Percentiles rank a stretch among this genome's conserved stretches.
These are phyloP conservation scores for Lodderomyces margitis DNA, from an alignment of 1,139 yeast species.

Conservation along the genomic window DNA sequence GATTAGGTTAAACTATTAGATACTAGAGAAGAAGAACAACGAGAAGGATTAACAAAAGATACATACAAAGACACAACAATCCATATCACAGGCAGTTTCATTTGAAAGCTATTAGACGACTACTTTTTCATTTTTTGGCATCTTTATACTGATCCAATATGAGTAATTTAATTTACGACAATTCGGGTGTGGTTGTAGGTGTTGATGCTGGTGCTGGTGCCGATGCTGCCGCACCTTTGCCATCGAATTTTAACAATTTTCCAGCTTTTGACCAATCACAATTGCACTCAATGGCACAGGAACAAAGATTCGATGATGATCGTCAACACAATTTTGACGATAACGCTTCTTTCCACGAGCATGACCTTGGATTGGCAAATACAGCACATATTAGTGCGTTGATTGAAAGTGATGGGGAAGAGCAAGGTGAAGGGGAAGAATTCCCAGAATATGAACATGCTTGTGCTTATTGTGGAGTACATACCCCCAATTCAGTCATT, in stretches of 20 bases:
- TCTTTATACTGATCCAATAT: not conserved
- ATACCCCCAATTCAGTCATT: conserved; percentile 63
- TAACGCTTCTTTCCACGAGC: not conserved
- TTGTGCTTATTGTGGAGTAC: conserved; percentile 79
- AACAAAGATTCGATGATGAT: conserved; percentile 4
- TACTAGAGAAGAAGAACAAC: conserved; percentile 5
- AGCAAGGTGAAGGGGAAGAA: conserved; percentile 8
- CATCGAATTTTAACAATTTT: not conserved
- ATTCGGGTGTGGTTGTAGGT: not conserved
- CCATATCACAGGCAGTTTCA: too few relatives aligned
- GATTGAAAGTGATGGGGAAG: not conserved
- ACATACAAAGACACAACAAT: not conserved
- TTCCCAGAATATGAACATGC: conserved; percentile 29
- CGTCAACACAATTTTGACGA: conserved; percentile 6
- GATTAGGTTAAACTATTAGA: not conserved
- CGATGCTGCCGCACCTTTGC: not conserved
- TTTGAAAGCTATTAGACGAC: too few relatives aligned
- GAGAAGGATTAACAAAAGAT: not conserved
- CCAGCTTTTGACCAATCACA: not conserved
- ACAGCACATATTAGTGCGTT: conserved; percentile 1
- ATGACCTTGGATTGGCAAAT: conserved; percentile 1
- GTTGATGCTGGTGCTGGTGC: too few relatives aligned
- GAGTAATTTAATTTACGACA: not conserved
- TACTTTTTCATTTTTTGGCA: too few relatives aligned
- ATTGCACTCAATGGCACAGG: not conserved